Evolutionary conservation across 2,329 filamentous ascomycete species (phyloP), one percentile per base, ranked within the genome.

Genomic region (Samsoniella hepiali): DNA sequence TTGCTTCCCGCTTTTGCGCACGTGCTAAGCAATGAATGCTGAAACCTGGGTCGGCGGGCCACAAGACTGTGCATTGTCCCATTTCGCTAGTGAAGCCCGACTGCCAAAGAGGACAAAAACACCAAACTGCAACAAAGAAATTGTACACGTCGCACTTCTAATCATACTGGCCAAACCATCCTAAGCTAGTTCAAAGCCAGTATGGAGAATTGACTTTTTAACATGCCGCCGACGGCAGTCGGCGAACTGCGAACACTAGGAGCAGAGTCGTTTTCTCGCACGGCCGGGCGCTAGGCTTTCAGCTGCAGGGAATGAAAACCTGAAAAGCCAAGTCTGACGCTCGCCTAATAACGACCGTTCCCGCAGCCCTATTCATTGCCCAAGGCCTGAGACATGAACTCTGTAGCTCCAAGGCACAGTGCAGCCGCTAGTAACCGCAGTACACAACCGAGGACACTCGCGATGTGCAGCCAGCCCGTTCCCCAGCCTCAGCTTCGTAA

Each of bases 21-120:
- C 49, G 49, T 44, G 17, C 58, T 34, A 3, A 9, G 13, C 27
- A 13, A 15, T 15, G 10, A 36, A 36, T 34, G 58, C 22, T 61
- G 58, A 61, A 54, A 61, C 58, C 13, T 36, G 47, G 34, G 36
- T 22, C 17, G 47, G 36, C 58, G 58, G 58, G 27, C 47, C 57
- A 36, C 29, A 31, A 36, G 31, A 4, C 58, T 32, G 44, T 58
- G 17, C 58, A 27, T 60, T 27, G 27, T 60, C 47, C 47, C 58
- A 42, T 31, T 60, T 5, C 22, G 22, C 53, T 31, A 17, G 34
- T 17, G n/a, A 15, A n/a, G 36, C 27, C 54, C 17, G 27, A 27
- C 27, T 44, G 38, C 38, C 27, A 17, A 31, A 54, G 34, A 1
- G 2, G 32, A 50, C n/a, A 49, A 6, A 49, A 49, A n/a, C 3